phyloP scores from a whole-genome alignment of 106 monocot species.

The Chionographis japonica region DNA sequence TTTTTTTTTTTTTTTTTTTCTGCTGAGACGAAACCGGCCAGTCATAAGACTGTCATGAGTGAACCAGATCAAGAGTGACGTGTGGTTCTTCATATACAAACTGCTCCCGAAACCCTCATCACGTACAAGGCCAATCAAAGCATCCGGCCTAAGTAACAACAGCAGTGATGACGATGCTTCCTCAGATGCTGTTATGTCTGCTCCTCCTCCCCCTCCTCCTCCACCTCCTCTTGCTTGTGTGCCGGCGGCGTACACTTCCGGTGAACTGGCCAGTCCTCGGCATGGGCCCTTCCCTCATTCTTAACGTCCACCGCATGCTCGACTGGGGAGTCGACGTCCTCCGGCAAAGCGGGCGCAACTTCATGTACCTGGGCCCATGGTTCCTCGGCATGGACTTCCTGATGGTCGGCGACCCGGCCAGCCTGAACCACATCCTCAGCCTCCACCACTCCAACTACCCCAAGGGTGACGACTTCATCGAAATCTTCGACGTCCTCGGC shows the following conservation, averaged over 20 bases:
- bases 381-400: not conserved
- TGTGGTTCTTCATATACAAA: no score
- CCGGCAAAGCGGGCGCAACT: not conserved
- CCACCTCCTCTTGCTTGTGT: not conserved
- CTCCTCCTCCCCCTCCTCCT: not conserved
- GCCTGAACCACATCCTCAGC: constrained; percentile 3
- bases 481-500: constrained; percentile 12
- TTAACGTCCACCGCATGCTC: not conserved
- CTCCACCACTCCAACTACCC: constrained; percentile 1
- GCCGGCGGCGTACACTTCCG: not conserved
- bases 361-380: constrained; percentile 1
- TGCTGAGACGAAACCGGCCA: no score
- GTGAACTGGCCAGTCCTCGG: constrained; percentile 8
- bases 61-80: no score
- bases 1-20: no score
- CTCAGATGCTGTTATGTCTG: not conserved
- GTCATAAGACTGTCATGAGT: no score
- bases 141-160: no score
- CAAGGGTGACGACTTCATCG: not conserved
- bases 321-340: not conserved
- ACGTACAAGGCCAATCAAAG: no score
- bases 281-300: not conserved
- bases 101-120: no score
- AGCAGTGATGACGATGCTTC: no score
- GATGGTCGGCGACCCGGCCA: constrained; percentile 4